A percentile compares a stretch with the other conserved stretches of the same genome.
Evolutionary conservation across 768 basidiomycete species (phyloP).

Genomic region (Collybiopsis luxurians): DNA sequence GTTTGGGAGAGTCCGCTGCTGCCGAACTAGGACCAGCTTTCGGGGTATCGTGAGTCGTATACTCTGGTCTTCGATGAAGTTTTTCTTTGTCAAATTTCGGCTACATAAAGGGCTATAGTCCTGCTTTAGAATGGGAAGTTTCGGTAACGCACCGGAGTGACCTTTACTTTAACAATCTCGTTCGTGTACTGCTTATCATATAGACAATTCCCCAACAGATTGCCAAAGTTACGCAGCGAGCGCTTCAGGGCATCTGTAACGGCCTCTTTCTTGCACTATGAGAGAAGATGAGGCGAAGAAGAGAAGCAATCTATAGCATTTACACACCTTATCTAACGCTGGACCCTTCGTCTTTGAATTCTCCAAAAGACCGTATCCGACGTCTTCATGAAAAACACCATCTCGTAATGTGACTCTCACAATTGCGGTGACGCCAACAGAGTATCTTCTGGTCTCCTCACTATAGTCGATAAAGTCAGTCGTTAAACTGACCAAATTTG

Average conservation of each 20-base stretch:
- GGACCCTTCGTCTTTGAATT: conserved; percentile 83
- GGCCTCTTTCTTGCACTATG: conserved; percentile 97
- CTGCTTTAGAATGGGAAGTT: background rate
- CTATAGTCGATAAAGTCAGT: conserved; percentile 79
- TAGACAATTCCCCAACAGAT: conserved; percentile 93
- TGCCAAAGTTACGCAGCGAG: conserved; percentile 88
- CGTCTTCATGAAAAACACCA: conserved; percentile 89
- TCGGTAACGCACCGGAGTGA: conserved; percentile 61
- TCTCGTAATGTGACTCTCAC: conserved; percentile 86
- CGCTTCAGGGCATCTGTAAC: conserved; percentile 95
- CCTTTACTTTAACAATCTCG: conserved; percentile 85
- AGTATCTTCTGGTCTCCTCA: conserved; percentile 63
- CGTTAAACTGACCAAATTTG: conserved; percentile 68
- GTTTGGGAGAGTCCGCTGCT: conserved; percentile 7
- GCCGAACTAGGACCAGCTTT: conserved; percentile 16
- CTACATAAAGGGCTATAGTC: conserved; percentile 26
- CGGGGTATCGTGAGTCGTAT: conserved; percentile 47
- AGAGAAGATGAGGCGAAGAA: background rate
- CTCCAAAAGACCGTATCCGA: conserved; percentile 87
- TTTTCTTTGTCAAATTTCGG: conserved; percentile 66
- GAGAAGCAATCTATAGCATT: background rate
- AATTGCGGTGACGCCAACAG: conserved; percentile 79
- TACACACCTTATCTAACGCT: conserved; percentile 86
- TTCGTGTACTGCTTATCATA: conserved; percentile 91
- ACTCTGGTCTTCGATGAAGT: conserved; percentile 71